Evolutionary conservation across 805 yeast species (phyloP).

Genomic region (Yarrowia sp.): DNA sequence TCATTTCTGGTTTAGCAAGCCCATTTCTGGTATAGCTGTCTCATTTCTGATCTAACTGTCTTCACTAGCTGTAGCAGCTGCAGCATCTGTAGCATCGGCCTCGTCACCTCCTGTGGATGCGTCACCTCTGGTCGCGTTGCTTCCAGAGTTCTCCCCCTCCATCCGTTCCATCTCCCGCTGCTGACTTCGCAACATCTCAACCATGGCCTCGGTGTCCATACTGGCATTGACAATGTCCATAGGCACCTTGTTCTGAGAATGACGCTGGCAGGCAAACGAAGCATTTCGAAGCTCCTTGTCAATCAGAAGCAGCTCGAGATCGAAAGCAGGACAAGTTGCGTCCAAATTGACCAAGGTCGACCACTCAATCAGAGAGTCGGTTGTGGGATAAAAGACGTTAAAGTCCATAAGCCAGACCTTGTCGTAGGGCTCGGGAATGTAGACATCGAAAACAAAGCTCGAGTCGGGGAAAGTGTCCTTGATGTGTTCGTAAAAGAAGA

Average conservation of each 20-base stretch:
- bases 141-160: background rate
- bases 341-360: slow-evolving; percentile 54
- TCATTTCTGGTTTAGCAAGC: too few relatives aligned
- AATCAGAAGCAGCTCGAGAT: slow-evolving; percentile 57
- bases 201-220: slow-evolving; percentile 62
- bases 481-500: slow-evolving; percentile 52
- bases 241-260: slow-evolving; percentile 89
- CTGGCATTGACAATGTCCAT: slow-evolving; percentile 85
- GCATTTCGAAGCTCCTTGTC: slow-evolving; percentile 61
- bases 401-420: slow-evolving; percentile 73
- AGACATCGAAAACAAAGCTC: slow-evolving; percentile 72
- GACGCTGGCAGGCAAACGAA: slow-evolving; percentile 74
- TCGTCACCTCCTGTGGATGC: background rate
- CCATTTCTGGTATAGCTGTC: too few relatives aligned
- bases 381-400: slow-evolving; percentile 75
- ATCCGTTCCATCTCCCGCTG: slow-evolving; percentile 8
- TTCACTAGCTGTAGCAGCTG: background rate
- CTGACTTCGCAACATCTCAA: slow-evolving; percentile 40
- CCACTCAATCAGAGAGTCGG: slow-evolving; percentile 86
- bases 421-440: slow-evolving; percentile 70
- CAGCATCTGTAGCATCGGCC: background rate
- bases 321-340: slow-evolving; percentile 29
- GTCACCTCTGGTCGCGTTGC: too few relatives aligned
- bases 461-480: slow-evolving; percentile 51
- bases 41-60: too few relatives aligned